Evolutionary conservation across 2,329 filamentous ascomycete species (phyloP).

Genomic region (Talaromyces rugulosus): DNA sequence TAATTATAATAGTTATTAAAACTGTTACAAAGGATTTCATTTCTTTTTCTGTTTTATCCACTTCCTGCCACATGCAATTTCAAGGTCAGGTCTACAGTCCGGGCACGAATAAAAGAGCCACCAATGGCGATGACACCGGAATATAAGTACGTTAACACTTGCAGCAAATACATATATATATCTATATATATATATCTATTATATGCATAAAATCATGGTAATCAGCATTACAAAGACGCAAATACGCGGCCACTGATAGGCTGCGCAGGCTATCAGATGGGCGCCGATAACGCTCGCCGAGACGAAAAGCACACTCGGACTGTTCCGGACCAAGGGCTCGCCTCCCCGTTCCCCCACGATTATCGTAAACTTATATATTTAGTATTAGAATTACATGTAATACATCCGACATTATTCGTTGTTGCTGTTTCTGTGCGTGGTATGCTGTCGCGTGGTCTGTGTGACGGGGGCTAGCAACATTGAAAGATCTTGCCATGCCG

Average conservation of each 20-base stretch:
- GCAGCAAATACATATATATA: neutral
- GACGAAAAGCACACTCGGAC: neutral
- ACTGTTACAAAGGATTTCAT: too few relatives aligned
- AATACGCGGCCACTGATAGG: constrained; percentile 4
- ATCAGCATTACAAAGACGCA: neutral
- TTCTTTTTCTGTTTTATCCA: neutral
- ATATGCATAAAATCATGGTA: neutral
- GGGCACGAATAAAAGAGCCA: neutral
- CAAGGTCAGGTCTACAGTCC: neutral
- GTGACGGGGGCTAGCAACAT: neutral
- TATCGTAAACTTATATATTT: neutral
- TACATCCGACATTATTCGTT: too few relatives aligned
- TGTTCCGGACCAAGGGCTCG: neutral
- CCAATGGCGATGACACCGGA: neutral
- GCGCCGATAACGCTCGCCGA: neutral
- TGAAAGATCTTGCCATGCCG: too few relatives aligned
- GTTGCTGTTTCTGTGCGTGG: too few relatives aligned
- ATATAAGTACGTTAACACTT: neutral
- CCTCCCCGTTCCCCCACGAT: neutral
- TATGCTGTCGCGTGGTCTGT: neutral
- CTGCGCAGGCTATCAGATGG: neutral
- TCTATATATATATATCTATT: neutral
- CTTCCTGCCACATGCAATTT: too few relatives aligned
- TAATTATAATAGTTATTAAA: too few relatives aligned
- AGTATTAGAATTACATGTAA: too few relatives aligned